Conservation (phyloP, 345 rosid species). For the Conringia planisiliqua region DNA sequence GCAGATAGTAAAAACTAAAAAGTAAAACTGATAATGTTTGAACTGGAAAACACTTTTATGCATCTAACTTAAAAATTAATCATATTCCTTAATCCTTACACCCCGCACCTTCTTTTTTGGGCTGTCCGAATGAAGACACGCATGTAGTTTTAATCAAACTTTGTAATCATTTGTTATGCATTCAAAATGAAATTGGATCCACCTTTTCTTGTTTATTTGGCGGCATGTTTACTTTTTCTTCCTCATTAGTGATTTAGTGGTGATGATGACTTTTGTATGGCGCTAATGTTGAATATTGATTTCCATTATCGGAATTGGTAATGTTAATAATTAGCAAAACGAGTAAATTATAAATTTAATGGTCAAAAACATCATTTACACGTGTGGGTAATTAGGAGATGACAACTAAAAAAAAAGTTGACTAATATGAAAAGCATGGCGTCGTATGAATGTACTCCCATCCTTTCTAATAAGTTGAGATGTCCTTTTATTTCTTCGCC, state of each 20-base stretch:
- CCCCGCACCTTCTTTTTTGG: not conserved
- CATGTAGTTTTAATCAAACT: slow-evolving; percentile 7
- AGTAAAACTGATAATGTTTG: not conserved
- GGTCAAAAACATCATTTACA: slow-evolving; percentile 21
- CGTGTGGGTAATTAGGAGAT: slow-evolving; percentile 13
- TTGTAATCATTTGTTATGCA: slow-evolving; percentile 11
- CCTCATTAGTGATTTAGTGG: slow-evolving; percentile 12
- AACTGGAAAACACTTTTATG: not conserved
- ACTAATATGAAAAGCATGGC: slow-evolving; percentile 8
- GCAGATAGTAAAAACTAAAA: not conserved
- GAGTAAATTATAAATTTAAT: not conserved
- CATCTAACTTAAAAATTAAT: not conserved
- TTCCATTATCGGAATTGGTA: not conserved
- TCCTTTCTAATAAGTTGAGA: slow-evolving; percentile 17
- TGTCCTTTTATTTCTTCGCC: slow-evolving; percentile 14
- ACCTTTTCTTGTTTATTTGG: slow-evolving; percentile 2
- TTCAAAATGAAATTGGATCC: slow-evolving; percentile 14
- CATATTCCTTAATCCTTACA: slow-evolving; percentile 5
- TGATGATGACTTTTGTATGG: slow-evolving; percentile 16
- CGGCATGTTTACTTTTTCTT: slow-evolving; percentile 14
- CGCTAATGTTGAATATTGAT: not conserved
- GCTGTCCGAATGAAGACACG: slow-evolving; percentile 27
- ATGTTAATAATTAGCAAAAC: not conserved
- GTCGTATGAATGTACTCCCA: not conserved
- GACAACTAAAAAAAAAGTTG: slow-evolving; percentile 5